Evolutionary conservation across 306 rosid genomes (phyloP).

Genomic region (Cercis canadensis): DNA sequence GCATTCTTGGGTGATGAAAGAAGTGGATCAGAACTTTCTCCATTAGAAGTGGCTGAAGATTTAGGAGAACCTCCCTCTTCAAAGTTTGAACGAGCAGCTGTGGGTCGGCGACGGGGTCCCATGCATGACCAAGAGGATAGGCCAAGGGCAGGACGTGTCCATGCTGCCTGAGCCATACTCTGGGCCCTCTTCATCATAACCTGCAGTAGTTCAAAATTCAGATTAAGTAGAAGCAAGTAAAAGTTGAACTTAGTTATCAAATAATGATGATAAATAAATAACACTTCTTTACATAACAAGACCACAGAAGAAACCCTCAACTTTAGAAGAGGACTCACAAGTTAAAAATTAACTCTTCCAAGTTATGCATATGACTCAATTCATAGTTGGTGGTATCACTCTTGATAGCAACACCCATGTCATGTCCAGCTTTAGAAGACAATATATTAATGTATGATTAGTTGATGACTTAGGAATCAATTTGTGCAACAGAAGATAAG

Average conservation of each 20-base stretch:
- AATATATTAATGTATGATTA: constrained; percentile 20
- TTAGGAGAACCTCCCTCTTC: constrained; percentile 46
- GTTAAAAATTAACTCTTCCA: constrained; percentile 7
- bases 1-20: constrained; percentile 52
- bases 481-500: constrained; percentile 12
- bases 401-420: constrained; percentile 24
- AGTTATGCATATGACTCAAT: not conserved
- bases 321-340: constrained; percentile 4
- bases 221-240: constrained; percentile 7
- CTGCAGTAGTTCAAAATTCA: constrained; percentile 50
- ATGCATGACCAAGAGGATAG: constrained; percentile 92
- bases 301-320: not conserved
- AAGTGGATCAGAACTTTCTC: constrained; percentile 56
- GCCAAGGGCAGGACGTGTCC: constrained; percentile 77
- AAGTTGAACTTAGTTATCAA: constrained; percentile 1
- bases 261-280: constrained; percentile 4
- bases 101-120: constrained; percentile 79
- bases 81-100: constrained; percentile 46
- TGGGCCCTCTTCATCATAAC: constrained; percentile 94
- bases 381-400: not conserved
- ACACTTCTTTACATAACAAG: constrained; percentile 12
- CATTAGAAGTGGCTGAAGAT: constrained; percentile 37
- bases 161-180: constrained; percentile 98
- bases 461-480: not conserved
- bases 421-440: constrained; percentile 9